Percentiles rank a stretch among this genome's conserved stretches.
These are phyloP conservation scores for Diphasiastrum complanatum DNA, from an alignment of 83 land plant genomes.

Conservation along the genomic window DNA sequence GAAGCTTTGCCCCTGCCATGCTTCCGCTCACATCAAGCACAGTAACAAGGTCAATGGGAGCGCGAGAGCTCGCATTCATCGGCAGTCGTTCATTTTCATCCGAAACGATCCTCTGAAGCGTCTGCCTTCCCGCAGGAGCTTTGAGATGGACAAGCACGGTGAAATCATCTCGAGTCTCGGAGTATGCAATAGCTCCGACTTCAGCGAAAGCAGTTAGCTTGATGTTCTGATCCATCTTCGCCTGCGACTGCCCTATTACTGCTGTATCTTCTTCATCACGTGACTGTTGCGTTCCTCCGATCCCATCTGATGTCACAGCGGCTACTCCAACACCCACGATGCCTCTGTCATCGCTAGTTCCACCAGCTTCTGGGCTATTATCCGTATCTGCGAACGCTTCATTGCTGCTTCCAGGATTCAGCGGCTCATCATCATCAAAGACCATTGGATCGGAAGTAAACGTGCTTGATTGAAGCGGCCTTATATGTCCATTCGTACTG, in stretches of 20 bases:
- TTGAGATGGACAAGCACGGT: constrained; percentile 57
- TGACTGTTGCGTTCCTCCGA: too few relatives aligned
- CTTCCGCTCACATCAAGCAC: constrained; percentile 94
- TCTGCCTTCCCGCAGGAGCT: constrained; percentile 33
- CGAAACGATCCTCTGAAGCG: constrained; percentile 2
- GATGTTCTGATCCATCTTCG: constrained; percentile 16
- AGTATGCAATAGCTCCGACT: constrained; percentile 36
- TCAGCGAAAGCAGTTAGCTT: constrained; percentile 47
- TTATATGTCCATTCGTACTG: too few relatives aligned
- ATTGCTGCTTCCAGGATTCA: constrained; percentile 23
- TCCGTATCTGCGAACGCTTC: too few relatives aligned
- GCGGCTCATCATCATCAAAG: constrained; percentile 65
- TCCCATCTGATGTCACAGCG: background rate
- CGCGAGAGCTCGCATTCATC: constrained; percentile 15
- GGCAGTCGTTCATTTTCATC: background rate
- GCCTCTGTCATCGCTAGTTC: constrained; percentile 13
- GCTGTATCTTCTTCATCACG: too few relatives aligned
- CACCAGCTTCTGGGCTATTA: too few relatives aligned
- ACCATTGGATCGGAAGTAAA: constrained; percentile 51
- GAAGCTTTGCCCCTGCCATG: constrained; percentile 89
- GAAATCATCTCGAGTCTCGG: constrained; percentile 38
- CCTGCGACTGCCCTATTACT: too few relatives aligned
- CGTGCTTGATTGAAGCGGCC: too few relatives aligned
- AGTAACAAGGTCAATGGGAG: constrained; percentile 78
- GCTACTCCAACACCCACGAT: background rate